A percentile compares a stretch with the other conserved stretches of the same genome.
Conservation (phyloP, 1,284 basidiomycete species). For the Pascua sp. region DNA sequence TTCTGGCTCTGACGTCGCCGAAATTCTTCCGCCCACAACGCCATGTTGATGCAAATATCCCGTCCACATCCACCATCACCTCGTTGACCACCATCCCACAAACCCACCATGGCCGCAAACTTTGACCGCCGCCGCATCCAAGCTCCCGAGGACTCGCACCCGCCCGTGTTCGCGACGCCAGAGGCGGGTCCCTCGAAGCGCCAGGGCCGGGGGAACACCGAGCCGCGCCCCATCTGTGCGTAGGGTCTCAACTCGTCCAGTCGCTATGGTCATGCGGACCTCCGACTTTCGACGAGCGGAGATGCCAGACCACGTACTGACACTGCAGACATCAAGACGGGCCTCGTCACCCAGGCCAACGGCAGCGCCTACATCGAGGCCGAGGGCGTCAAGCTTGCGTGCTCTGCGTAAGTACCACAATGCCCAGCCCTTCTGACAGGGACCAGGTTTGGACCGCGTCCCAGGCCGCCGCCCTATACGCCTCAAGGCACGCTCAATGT, state of each 20-base stretch:
- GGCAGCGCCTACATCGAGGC: constrained; percentile 93
- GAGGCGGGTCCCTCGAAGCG: constrained; percentile 34
- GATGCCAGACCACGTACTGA: constrained; percentile 9
- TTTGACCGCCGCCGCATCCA: constrained; percentile 83
- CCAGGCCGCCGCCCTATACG: constrained; percentile 60
- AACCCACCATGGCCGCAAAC: constrained; percentile 28
- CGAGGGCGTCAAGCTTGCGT: constrained; percentile 80
- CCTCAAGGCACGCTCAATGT: constrained; percentile 87
- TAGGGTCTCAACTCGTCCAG: constrained; percentile 1
- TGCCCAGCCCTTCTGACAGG: background rate
- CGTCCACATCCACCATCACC: background rate
- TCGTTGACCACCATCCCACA: background rate
- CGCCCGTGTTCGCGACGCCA: constrained; percentile 57
- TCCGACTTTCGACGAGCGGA: background rate
- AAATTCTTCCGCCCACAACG: no score
- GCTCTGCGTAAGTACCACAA: constrained; percentile 70
- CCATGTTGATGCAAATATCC: constrained; percentile 2
- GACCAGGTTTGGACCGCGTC: constrained; percentile 84
- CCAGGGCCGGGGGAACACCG: constrained; percentile 57
- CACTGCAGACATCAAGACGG: constrained; percentile 75
- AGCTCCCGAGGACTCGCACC: constrained; percentile 75
- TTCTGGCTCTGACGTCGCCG: no score
- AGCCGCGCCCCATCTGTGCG: constrained; percentile 81
- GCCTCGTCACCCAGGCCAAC: constrained; percentile 85
- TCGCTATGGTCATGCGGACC: no score